Percentiles rank a stretch among this genome's conserved stretches.
Conservation (phyloP, 2,329 filamentous ascomycete genomes). For the Ceratocystis cacaofunesta region DNA sequence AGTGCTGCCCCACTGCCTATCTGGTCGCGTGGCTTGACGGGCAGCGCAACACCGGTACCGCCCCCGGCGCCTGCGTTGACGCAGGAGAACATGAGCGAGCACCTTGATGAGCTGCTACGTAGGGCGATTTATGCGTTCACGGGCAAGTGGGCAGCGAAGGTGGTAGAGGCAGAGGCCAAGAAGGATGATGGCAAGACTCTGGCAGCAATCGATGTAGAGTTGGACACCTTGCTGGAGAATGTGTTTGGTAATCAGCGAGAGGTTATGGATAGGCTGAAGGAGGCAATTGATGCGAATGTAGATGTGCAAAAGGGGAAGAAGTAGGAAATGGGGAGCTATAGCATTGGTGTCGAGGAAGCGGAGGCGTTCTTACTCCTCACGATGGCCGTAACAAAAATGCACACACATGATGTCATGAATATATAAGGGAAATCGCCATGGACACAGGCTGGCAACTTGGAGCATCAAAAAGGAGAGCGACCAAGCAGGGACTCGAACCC, state of each 20-base stretch:
- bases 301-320: constrained; percentile 35
- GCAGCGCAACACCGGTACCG: constrained; percentile 24
- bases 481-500: constrained; percentile 18
- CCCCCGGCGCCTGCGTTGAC: constrained; percentile 22
- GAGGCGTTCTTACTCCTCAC: background rate
- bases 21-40: constrained; percentile 27
- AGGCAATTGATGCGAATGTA: constrained; percentile 43
- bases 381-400: background rate
- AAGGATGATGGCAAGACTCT: constrained; percentile 36
- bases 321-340: constrained; percentile 24
- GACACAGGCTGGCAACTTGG: background rate
- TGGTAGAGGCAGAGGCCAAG: constrained; percentile 34
- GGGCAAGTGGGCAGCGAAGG: constrained; percentile 40
- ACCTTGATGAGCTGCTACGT: constrained; percentile 46
- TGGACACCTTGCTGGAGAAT: constrained; percentile 40
- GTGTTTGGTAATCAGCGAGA: constrained; percentile 47
- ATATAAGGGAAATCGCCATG: background rate
- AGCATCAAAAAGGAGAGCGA: constrained; percentile 6
- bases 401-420: background rate
- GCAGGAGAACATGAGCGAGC: constrained; percentile 47
- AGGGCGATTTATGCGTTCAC: constrained; percentile 50
- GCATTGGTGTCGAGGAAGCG: constrained; percentile 14
- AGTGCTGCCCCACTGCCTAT: constrained; percentile 30
- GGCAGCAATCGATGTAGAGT: constrained; percentile 39
- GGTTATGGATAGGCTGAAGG: constrained; percentile 43